phyloP scores from a whole-genome alignment of 2,329 filamentous ascomycete species.

The Huntiella omanensis region DNA sequence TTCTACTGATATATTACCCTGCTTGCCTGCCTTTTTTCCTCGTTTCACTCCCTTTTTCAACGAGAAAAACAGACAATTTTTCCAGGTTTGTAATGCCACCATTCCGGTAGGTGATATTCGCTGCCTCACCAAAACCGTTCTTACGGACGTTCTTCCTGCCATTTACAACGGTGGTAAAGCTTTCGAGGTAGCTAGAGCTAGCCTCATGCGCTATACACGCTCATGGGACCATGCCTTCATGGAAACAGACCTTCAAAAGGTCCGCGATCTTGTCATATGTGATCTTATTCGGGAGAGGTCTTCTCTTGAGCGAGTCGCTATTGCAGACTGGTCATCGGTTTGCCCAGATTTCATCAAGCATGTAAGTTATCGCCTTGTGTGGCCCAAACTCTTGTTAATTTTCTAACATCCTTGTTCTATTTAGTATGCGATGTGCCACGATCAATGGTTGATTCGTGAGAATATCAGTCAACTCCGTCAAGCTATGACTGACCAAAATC shows the following conservation, averaged over 20 bases:
- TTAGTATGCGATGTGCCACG: constrained; percentile 85
- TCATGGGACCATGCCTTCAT: constrained; percentile 39
- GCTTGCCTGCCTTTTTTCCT: constrained; percentile 49
- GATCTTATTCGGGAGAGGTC: constrained; percentile 58
- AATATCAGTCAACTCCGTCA: constrained; percentile 76
- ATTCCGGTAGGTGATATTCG: constrained; percentile 66
- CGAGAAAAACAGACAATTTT: constrained; percentile 35
- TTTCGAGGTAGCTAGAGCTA: constrained; percentile 38
- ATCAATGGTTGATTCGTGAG: constrained; percentile 91
- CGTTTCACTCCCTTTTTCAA: constrained; percentile 50
- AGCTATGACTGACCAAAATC: constrained; percentile 86
- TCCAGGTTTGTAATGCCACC: constrained; percentile 45
- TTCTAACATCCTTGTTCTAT: constrained; percentile 1
- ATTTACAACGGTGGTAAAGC: constrained; percentile 35
- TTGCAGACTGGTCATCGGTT: constrained; percentile 42
- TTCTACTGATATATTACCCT: constrained; percentile 73
- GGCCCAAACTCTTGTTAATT: neutral
- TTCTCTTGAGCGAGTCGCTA: constrained; percentile 42
- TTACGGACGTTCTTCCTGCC: constrained; percentile 39
- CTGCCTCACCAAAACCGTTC: constrained; percentile 55
- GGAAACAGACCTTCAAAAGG: constrained; percentile 62
- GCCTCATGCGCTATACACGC: constrained; percentile 57
- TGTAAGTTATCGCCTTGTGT: constrained; percentile 31
- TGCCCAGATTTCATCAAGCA: constrained; percentile 78
- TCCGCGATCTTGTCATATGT: constrained; percentile 67